phyloP scores from a whole-genome alignment of 352 stramenopile species.

The Elongisporangium undulatum region DNA sequence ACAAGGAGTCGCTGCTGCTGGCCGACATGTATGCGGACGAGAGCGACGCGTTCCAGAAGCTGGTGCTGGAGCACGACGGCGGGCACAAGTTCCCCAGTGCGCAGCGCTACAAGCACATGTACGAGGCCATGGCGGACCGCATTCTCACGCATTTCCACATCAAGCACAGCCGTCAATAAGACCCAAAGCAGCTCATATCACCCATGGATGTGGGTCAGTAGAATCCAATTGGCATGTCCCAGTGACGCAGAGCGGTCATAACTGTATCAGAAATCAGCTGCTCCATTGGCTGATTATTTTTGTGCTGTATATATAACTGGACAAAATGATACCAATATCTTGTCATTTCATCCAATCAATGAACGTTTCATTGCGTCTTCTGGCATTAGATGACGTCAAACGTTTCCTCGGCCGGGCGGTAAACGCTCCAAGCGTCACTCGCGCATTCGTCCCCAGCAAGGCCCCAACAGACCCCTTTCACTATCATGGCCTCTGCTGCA shows the following conservation, averaged over 20 bases:
- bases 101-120: conserved; percentile 15
- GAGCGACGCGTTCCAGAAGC: conserved; percentile 5
- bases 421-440: not conserved
- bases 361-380: not conserved
- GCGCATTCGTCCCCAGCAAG: not conserved
- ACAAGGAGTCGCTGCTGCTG: conserved; percentile 28
- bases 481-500: not conserved
- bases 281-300: not conserved
- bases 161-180: not conserved
- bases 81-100: conserved; percentile 25
- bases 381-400: not conserved
- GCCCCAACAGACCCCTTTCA: not conserved
- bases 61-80: conserved; percentile 24
- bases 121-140: conserved; percentile 12
- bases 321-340: not conserved
- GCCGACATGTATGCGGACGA: conserved; percentile 17
- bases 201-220: too few relatives aligned
- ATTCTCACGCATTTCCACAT: not conserved
- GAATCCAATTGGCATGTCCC: too few relatives aligned
- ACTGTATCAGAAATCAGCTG: not conserved
- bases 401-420: not conserved
- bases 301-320: not conserved
- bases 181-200: too few relatives aligned
- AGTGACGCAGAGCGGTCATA: not conserved
- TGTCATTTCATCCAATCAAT: not conserved